Base-by-base conservation (phyloP, 345 rosid species). In the Linum trigynum region DNA sequence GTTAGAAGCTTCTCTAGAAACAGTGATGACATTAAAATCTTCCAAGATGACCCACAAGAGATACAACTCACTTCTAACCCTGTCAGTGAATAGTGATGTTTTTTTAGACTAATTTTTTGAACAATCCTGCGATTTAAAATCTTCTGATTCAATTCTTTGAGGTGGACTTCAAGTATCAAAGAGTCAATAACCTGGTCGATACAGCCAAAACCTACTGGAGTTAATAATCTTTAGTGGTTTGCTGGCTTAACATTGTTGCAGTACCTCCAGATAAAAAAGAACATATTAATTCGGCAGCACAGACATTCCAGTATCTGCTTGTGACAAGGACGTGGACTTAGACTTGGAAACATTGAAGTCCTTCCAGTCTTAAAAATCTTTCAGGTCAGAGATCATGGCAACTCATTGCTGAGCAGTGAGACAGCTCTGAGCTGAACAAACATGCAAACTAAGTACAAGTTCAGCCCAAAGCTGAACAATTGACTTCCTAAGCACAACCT, bases 381-480 rank as follows among this genome's bases (percentile, higher is more conserved):
- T 15, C 17, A 68, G 56, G 74, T 69, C 77, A 73, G 65, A 71
- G 58, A 62, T 59, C 55, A 62, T 23, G 32, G 32, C 32, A 23
- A 23, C 64, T 67, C 58, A 69, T 40, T 41, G 63, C 65, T 23
- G 61, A 16, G 65, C 38, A 39, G 59, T 59, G 38, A 55, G 42
- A 62, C 67, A 55, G 71, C 75, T 57, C 39, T 39, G 2, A 36
- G 71, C 63, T 57, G 63, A 63, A 5, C 8, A 57, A 63, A 67
- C 61, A 59, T 6, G 61, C 62, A 63, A 72, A 71, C 55, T 72
- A 66, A 67, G 36, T 72, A 77, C 73, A 66, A 73, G 80, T 84
- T 86, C 92, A 85, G 90, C 94, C 88, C 84, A 65, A 70, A 77
- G 80, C 73, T 88, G 96, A 88, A 84, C 85, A 79, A 70, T 66